Evolutionary conservation across 306 rosid genomes (phyloP), one percentile per base, ranked within the genome.

Genomic region (Glycine tomentella): DNA sequence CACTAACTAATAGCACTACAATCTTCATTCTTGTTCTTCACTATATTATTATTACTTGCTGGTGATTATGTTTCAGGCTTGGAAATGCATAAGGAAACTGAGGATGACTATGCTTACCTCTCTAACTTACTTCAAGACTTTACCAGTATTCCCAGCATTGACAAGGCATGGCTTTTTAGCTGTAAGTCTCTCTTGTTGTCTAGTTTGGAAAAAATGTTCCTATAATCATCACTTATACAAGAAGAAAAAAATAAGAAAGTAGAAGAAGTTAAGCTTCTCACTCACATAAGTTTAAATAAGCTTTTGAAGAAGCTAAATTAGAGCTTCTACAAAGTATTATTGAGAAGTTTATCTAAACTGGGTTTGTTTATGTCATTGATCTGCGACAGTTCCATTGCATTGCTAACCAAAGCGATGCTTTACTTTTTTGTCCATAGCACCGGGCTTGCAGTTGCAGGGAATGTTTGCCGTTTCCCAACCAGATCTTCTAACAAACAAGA

Each of bases 151-250:
- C 84, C 94, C 69, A 87, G 42, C 89, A 87, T 94, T 87, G 87
- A 92, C 87, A 94, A 88, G 78, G 93, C 94, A 51, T 91, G 97
- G 94, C 73, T 87, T 77, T 93, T 91, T 57, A 86, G 83, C 25
- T 86, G 83, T 80, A 69, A 69, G 86, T 14, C 50, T 76, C 20
- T 50, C 44, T 56, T 59, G 7, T 59, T 58, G 31, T 20, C 11
- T 9, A 15, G 31, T 16, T 56, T 7, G 25, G 4, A 15, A 56
- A n/a, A 16, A 16, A 15, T 11, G 7, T 55, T 4, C 15, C 31
- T 7, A 55, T 55, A 15, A 15, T 3, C 16, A 15, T 3, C 16
- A n/a, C 9, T n/a, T 1, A n/a, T 14, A 15, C 25, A 25, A 55
- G 31, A 25, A 25, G 31, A 16, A 56, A 16, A 7, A 16, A 16